Percentiles rank a stretch among this genome's conserved stretches.
phyloP scores from a whole-genome alignment of 164 flowering plant species.

The Nymphaea colorata region DNA sequence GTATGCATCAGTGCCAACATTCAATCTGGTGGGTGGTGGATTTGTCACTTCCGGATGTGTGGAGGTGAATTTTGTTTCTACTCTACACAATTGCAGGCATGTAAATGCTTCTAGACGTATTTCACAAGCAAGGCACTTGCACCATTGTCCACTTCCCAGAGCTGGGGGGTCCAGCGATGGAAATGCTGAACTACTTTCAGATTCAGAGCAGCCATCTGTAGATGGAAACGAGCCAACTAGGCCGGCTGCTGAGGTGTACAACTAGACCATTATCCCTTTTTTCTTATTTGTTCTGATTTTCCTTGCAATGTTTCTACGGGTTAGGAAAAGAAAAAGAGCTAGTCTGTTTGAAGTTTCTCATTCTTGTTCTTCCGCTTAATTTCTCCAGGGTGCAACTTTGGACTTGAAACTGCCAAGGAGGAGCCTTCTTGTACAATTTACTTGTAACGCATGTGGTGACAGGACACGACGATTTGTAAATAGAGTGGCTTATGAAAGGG shows the following conservation, averaged over 20 bases:
- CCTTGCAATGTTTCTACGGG: neutral
- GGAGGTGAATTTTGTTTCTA: neutral
- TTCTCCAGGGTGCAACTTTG: slow-evolving; percentile 33
- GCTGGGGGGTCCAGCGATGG: neutral
- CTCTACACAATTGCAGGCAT: neutral
- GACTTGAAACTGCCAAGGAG: slow-evolving; percentile 71
- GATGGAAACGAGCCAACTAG: neutral
- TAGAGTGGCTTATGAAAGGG: slow-evolving; percentile 75
- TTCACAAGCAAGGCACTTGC: neutral
- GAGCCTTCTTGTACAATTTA: slow-evolving; percentile 67
- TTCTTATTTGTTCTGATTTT: neutral
- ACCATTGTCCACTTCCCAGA: neutral
- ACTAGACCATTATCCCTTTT: neutral
- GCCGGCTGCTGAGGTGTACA: neutral
- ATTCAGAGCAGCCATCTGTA: neutral
- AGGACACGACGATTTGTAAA: slow-evolving; percentile 62
- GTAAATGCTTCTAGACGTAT: neutral
- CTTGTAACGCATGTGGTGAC: slow-evolving; percentile 69
- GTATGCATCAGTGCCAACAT: neutral
- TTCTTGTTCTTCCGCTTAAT: neutral
- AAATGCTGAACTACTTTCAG: neutral
- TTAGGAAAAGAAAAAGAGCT: neutral
- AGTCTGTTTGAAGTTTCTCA: neutral
- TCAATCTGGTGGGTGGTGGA: neutral
- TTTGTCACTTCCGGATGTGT: neutral